Base-by-base conservation (phyloP, 2,329 filamentous ascomycete species). In the Colletotrichum caudatum region DNA sequence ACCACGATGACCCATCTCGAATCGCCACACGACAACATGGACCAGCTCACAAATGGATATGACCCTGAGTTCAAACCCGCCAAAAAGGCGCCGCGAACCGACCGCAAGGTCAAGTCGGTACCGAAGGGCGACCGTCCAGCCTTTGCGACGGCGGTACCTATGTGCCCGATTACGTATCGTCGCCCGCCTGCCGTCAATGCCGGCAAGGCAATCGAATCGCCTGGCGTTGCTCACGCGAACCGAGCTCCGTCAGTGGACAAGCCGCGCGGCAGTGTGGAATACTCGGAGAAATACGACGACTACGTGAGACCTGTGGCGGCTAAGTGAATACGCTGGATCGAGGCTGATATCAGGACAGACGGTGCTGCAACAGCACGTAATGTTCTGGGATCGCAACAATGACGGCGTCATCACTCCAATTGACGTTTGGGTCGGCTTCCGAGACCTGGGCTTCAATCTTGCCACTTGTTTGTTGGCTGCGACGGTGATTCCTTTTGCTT, bases 381-480 rank as follows among this genome's bases (percentile, higher is more conserved):
- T 79, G n/a, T 83, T 82, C 74, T 83, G 80, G 77, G 81, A 83
- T 68, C 79, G 78, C 20, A 77, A 83, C 73, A 61, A 63, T 16
- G 81, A 83, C 64, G 80, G 80, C 8, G 53, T 77, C n/a, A 82
- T 83, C 69, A 79, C 74, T 37, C 81, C 80, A 0, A 69, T 66
- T 50, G 79, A 83, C 62, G 80, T 80, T 1, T 83, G 79, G 74
- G 67, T 56, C 7, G 81, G 82, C 3, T 82, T 83, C 68, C 78
- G 79, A 0, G 78, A 79, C 1, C 71, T 83, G 0, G 82, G 81
- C 1, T 83, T 82, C 76, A 78, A 75, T 63, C 64, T 81, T 7
- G 53, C 78, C 4, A 81, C 82, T 67, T 83, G 80, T 2, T 37
- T 81, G 4, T 69, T 83, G 4, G 77, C 80, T 5, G 54, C 77